Conservation (phyloP, 2,329 filamentous ascomycete species). For the Penicillium sp. region DNA sequence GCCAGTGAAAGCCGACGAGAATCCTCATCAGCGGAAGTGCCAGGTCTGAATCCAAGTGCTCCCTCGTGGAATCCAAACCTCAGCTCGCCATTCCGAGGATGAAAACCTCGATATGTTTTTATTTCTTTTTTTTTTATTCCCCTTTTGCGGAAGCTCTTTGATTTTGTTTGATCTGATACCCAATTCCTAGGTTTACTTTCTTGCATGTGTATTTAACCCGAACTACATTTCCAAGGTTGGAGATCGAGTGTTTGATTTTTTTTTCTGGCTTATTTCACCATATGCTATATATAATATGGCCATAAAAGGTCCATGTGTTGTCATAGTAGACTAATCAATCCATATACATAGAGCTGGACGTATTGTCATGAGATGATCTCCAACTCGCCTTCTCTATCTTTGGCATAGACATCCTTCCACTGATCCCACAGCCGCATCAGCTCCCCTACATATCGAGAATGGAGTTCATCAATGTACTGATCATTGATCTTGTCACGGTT, state of each 20-base stretch:
- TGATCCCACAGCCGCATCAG: conserved; percentile 47
- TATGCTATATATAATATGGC: conserved; percentile 2
- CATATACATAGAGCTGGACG: neutral
- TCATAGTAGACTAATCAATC: neutral
- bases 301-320: neutral
- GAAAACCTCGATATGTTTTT: conserved; percentile 1
- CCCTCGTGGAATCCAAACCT: conserved; percentile 18
- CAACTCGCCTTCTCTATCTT: conserved; percentile 43
- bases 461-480: conserved; percentile 75
- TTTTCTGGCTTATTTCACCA: neutral
- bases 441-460: conserved; percentile 71
- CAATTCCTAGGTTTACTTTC: conserved; percentile 17
- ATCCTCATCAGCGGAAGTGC: conserved; percentile 30
- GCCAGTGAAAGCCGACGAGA: conserved; percentile 42
- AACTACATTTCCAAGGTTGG: neutral
- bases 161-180: conserved; percentile 26
- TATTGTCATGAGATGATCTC: conserved; percentile 40
- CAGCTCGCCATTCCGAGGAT: conserved; percentile 11
- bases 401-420: conserved; percentile 48
- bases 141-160: conserved; percentile 10
- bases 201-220: conserved; percentile 14
- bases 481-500: conserved; percentile 62
- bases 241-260: conserved; percentile 1
- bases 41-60: conserved; percentile 26
- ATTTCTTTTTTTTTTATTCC: conserved; percentile 22